phyloP scores from a whole-genome alignment of 495 filamentous ascomycete genomes.

The Daldinia childiae region DNA sequence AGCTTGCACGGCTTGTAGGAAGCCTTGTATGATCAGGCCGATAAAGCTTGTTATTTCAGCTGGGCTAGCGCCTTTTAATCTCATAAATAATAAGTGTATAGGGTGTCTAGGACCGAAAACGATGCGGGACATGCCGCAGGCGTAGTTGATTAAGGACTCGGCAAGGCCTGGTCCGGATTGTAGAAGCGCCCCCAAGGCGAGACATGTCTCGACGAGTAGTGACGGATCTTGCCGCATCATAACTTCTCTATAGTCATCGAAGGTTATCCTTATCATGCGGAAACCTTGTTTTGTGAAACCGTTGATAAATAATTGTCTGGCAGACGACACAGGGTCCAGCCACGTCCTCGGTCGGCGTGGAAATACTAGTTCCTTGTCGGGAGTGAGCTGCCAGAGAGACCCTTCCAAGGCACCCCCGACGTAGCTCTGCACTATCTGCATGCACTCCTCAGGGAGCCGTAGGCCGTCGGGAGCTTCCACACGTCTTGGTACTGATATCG shows the following conservation, averaged over 20 bases:
- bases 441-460: slow-evolving; percentile 39
- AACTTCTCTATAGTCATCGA: slow-evolving; percentile 31
- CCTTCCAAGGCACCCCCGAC: slow-evolving; percentile 35
- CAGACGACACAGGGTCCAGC: slow-evolving; percentile 34
- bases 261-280: slow-evolving; percentile 32
- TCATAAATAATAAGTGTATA: slow-evolving; percentile 25
- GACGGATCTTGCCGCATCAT: slow-evolving; percentile 33
- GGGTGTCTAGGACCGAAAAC: slow-evolving; percentile 37
- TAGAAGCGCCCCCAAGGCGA: slow-evolving; percentile 29
- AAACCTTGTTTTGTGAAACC: slow-evolving; percentile 33
- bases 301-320: slow-evolving; percentile 34
- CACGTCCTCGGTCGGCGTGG: slow-evolving; percentile 27
- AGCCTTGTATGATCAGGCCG: slow-evolving; percentile 20
- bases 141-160: slow-evolving; percentile 32
- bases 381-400: slow-evolving; percentile 18
- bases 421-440: slow-evolving; percentile 38
- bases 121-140: slow-evolving; percentile 29
- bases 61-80: slow-evolving; percentile 4
- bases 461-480: slow-evolving; percentile 36
- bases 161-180: slow-evolving; percentile 28
- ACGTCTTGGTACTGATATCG: slow-evolving; percentile 12
- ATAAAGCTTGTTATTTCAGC: slow-evolving; percentile 16
- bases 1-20: slow-evolving; percentile 18
- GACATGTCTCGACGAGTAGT: slow-evolving; percentile 31
- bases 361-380: slow-evolving; percentile 23